Conservation (phyloP, 495 filamentous ascomycete genomes). For the Glarea lozoyensis region DNA sequence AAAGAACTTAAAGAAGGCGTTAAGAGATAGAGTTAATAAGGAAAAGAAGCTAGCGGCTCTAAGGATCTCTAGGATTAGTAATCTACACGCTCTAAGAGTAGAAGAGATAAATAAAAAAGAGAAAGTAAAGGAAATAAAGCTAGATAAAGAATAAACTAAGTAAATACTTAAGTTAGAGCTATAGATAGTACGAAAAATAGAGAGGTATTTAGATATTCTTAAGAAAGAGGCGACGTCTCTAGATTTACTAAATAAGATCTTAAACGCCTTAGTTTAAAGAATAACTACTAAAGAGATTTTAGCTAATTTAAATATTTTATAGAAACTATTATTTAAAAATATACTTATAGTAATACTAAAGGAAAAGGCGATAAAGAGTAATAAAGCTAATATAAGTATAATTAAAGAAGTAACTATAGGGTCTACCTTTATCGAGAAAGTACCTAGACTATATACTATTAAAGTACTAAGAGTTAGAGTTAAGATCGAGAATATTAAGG, state of each 20-base stretch:
- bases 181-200: background rate
- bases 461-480: background rate
- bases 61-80: background rate
- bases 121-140: constrained; percentile 8
- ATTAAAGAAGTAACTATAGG: background rate
- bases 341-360: background rate
- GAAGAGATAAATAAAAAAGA: constrained; percentile 14
- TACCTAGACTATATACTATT: background rate
- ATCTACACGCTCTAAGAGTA: constrained; percentile 1
- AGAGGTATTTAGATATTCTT: background rate
- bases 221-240: background rate
- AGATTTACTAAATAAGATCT: background rate
- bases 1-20: background rate
- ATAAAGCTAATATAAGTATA: background rate
- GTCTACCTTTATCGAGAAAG: background rate
- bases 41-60: background rate
- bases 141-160: background rate
- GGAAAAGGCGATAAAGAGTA: background rate
- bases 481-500: background rate
- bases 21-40: background rate
- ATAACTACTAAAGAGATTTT: background rate
- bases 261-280: background rate
- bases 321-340: background rate
- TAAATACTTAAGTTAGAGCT: background rate
- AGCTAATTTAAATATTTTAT: background rate